phyloP scores from a whole-genome alignment of 345 rosid genomes.

The Punica granatum region DNA sequence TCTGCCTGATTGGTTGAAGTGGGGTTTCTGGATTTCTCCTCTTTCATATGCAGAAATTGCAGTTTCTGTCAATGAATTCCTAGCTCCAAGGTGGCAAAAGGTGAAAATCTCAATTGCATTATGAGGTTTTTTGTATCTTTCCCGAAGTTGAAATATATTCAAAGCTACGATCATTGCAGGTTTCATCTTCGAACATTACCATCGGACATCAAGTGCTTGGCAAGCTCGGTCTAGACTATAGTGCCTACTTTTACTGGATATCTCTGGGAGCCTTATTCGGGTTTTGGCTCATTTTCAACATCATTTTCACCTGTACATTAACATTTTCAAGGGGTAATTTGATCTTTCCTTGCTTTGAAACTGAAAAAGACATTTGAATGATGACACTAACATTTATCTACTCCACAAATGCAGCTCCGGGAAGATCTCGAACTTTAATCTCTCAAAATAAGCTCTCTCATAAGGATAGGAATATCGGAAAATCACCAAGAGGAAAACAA shows the following conservation, averaged over 20 bases:
- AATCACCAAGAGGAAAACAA: slow-evolving; percentile 8
- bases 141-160: background rate
- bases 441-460: slow-evolving; percentile 19
- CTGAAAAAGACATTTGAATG: too few species aligned
- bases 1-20: slow-evolving; percentile 36
- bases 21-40: slow-evolving; percentile 52
- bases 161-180: slow-evolving; percentile 18
- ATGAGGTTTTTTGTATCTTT: background rate
- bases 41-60: slow-evolving; percentile 41
- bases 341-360: background rate
- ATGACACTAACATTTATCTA: background rate
- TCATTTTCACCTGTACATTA: slow-evolving; percentile 29
- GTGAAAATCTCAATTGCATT: slow-evolving; percentile 14
- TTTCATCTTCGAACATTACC: slow-evolving; percentile 23
- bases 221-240: slow-evolving; percentile 26
- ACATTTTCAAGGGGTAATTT: slow-evolving; percentile 22
- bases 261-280: slow-evolving; percentile 33
- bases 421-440: slow-evolving; percentile 17
- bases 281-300: slow-evolving; percentile 30
- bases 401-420: slow-evolving; percentile 24
- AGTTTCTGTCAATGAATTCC: slow-evolving; percentile 39
- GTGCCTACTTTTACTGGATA: slow-evolving; percentile 27
- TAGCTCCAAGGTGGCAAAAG: slow-evolving; percentile 48
- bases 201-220: slow-evolving; percentile 24
- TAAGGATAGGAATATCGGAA: slow-evolving; percentile 8